Base-by-base conservation (phyloP, 768 basidiomycete species). In the Lentinus tigrinus region DNA sequence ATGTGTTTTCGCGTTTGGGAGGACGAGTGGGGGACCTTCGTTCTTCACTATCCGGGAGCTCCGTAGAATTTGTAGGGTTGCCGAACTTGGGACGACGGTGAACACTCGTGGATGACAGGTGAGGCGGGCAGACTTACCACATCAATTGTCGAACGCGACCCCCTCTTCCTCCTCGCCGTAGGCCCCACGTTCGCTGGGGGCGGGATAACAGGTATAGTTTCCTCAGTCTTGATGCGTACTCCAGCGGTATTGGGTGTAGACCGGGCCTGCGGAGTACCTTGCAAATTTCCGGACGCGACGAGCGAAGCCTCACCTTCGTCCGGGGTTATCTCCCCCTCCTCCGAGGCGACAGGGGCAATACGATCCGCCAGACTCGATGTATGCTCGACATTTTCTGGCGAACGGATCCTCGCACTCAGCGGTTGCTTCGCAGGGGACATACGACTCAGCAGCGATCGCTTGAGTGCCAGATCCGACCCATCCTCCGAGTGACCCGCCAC, bases 131-230 rank as follows among this genome's bases (percentile, higher is more conserved):
- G 7, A 60, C 58, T 51, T 34, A 60, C 58, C 43, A 60, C 58
- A 36, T 60, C 26, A 36, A 60, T 60, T 0, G 58, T 60, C 21
- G 54, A 54, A 23, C 58, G 58, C 24, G 42, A 44, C 14, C 58
- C 50, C 40, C 54, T 21, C 14, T 19, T 19, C 52, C 39, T 43
- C 28, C 47, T 51, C 19, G 47, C 40, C 4, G 40, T 23, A 16
- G 6, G 43, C 11, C 43, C 27, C 8, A 5, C 28, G 19, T 4
- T 38, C 3, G 40, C 52, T 14, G 48, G 58, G 0, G 53, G 49
- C 11, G 48, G 49, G 5, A 54, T 34, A 36, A 28, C 23, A 9
- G 34, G 11, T 13, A 50, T 21, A 4, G 44, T 31, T 34, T 51
- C 58, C 38, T 60, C 59, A 5, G 31, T n/a, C 39, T 61, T 56